These are phyloP conservation scores for Exophiala phaeomuriformis DNA, from an alignment of 2,329 filamentous ascomycete species.

Conservation along the genomic window DNA sequence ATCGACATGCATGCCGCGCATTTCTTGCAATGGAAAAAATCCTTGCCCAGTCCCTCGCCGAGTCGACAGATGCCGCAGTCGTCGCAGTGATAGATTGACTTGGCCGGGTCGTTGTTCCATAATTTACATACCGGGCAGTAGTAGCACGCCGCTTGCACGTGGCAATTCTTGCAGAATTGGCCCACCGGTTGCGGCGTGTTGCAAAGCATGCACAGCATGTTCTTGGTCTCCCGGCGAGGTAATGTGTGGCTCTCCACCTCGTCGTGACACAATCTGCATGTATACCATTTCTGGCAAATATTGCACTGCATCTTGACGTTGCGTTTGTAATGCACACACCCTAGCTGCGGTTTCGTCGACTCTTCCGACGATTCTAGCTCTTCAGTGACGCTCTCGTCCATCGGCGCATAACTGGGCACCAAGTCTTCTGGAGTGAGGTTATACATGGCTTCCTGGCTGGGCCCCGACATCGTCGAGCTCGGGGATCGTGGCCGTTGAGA, in stretches of 20 bases:
- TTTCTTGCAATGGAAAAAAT: slow-evolving; percentile 97
- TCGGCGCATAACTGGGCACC: slow-evolving; percentile 58
- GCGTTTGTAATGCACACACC: slow-evolving; percentile 86
- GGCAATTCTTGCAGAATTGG: slow-evolving; percentile 71
- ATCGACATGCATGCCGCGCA: slow-evolving; percentile 95
- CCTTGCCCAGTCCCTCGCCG: slow-evolving; percentile 84
- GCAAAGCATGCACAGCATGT: slow-evolving; percentile 98
- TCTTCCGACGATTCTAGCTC: slow-evolving; percentile 36
- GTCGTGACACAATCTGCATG: slow-evolving; percentile 92
- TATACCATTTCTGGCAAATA: slow-evolving; percentile 85
- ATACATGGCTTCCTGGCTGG: slow-evolving; percentile 31
- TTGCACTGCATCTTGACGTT: slow-evolving; percentile 95
- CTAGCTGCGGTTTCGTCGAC: slow-evolving; percentile 52
- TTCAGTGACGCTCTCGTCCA: slow-evolving; percentile 26
- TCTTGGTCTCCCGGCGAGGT: slow-evolving; percentile 72
- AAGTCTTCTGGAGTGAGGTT: slow-evolving; percentile 50
- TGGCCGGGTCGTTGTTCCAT: slow-evolving; percentile 88
- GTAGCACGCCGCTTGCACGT: slow-evolving; percentile 71
- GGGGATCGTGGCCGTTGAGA: slow-evolving; percentile 30
- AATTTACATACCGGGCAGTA: slow-evolving; percentile 93
- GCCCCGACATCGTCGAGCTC: slow-evolving; percentile 29
- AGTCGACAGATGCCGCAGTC: slow-evolving; percentile 94
- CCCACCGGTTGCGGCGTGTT: slow-evolving; percentile 73
- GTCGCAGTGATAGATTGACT: slow-evolving; percentile 90
- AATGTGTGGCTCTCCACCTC: slow-evolving; percentile 69